A percentile compares a stretch with the other conserved stretches of the same genome.
phyloP scores from a whole-genome alignment of 306 rosid species.

The Rosa persica region DNA sequence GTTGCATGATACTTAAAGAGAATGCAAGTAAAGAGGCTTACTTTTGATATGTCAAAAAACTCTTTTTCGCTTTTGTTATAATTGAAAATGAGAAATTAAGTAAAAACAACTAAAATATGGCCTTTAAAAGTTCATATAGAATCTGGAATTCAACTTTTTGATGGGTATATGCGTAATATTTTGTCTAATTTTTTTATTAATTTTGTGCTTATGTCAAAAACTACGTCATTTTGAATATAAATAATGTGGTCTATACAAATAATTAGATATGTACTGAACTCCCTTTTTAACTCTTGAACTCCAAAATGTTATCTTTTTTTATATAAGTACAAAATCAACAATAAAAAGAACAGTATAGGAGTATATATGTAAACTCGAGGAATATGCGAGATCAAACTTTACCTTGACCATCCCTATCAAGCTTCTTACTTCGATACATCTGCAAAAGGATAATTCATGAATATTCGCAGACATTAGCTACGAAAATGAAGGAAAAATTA shows the following conservation, averaged over 20 bases:
- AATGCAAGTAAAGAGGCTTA: neutral
- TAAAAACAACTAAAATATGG: too few species aligned
- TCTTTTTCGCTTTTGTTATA: neutral
- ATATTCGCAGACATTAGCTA: neutral
- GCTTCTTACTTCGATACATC: slow-evolving; percentile 96
- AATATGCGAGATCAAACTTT: neutral
- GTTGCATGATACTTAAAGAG: neutral
- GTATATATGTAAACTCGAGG: neutral
- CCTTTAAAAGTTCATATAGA: neutral
- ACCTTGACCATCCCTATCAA: slow-evolving; percentile 89
- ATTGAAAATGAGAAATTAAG: too few species aligned
- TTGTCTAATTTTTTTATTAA: too few species aligned
- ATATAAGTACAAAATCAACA: neutral
- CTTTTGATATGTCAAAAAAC: too few species aligned
- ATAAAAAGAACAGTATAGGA: neutral
- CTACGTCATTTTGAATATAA: too few species aligned
- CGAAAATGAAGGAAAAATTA: neutral
- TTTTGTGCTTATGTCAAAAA: too few species aligned
- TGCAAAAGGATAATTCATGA: slow-evolving; percentile 24
- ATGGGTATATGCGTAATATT: too few species aligned
- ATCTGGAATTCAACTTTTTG: neutral
- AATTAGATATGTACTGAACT: too few species aligned
- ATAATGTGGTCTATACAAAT: too few species aligned
- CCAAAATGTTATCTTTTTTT: neutral
- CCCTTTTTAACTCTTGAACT: neutral